These are phyloP conservation scores for Diplosphaera chodatii DNA, from an alignment of 139 green algal genomes.

Conservation along the genomic window DNA sequence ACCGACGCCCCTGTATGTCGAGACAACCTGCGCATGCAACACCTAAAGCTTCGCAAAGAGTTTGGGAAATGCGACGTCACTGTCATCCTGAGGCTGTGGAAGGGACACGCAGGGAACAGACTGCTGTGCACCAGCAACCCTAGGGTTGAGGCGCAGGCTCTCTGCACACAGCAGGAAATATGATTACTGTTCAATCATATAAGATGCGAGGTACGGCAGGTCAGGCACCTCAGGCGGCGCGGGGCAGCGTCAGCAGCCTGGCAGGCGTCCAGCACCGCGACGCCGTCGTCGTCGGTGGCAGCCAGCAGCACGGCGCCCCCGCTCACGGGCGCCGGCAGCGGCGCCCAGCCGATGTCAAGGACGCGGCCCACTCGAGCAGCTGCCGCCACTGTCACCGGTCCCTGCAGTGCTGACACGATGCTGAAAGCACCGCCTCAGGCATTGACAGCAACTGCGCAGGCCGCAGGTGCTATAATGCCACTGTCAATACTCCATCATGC, in stretches of 20 bases:
- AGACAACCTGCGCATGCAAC: too few species aligned
- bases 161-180: too few species aligned
- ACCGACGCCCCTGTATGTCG: not conserved
- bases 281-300: slow-evolving; percentile 35
- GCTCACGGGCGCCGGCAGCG: slow-evolving; percentile 32
- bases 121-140: too few species aligned
- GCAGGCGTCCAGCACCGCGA: slow-evolving; percentile 39
- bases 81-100: too few species aligned
- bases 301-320: slow-evolving; percentile 36
- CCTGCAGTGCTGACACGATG: slow-evolving; percentile 12
- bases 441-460: too few species aligned
- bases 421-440: not conserved
- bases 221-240: not conserved
- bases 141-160: too few species aligned
- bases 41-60: too few species aligned
- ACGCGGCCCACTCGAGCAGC: slow-evolving; percentile 26
- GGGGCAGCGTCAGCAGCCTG: slow-evolving; percentile 12
- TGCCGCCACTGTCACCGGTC: slow-evolving; percentile 13
- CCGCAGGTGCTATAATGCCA: too few species aligned
- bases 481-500: too few species aligned
- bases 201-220: not conserved
- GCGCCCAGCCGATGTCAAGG: slow-evolving; percentile 53
- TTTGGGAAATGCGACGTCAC: too few species aligned
- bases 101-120: too few species aligned
- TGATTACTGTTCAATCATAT: too few species aligned